Base-by-base conservation (phyloP, 805 yeast genomes). In the Kodamaea jinghongensis region DNA sequence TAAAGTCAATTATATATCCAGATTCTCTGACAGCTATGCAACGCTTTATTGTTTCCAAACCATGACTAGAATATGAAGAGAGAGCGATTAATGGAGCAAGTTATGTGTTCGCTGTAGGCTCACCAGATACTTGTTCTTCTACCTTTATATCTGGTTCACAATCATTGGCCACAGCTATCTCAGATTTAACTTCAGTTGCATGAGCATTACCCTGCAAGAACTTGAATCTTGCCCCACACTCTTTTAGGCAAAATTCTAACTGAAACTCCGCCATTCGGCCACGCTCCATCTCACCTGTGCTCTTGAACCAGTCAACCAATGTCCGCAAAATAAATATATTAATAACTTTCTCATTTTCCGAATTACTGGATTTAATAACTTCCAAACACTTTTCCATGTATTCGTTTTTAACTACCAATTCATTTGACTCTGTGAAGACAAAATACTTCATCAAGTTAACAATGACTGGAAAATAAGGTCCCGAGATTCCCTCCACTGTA, bases 261-360 rank as follows among this genome's bases (percentile, higher is more conserved):
- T 56, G 56, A 13, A 54, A 43, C 26, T 47, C 49, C 0, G 52
- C 52, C 49, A 56, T 46, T 17, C 40, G 43, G 6, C 52, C 50
- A 28, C 48, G 46, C 22, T 57, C 60, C 12, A 35, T 36, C 12
- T 55, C 55, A 1, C 60, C 61, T 3, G 32, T 33, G 8, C 42
- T 40, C 22, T 37, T 41, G 30, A 48, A 43, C 16, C 46, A 36
- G 20, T 27, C 33, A 6, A 43, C 25, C 39, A 54, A 41, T 17
- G 48, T 43, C 28, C 42, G 45, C 34, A 56, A 47, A 4, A 58
- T 45, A 27, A 54, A 48, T 1, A 52, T 39, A 27, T 48, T 43
- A 23, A 57, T 28, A n/a, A 55, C 43, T 16, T 49, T 48, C 12
- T 54, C 60, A 28, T 44, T 47, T 29, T 52, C 57, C 6, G 55